Conservation (phyloP, 495 filamentous ascomycete species). For the Xylaria castorea region DNA sequence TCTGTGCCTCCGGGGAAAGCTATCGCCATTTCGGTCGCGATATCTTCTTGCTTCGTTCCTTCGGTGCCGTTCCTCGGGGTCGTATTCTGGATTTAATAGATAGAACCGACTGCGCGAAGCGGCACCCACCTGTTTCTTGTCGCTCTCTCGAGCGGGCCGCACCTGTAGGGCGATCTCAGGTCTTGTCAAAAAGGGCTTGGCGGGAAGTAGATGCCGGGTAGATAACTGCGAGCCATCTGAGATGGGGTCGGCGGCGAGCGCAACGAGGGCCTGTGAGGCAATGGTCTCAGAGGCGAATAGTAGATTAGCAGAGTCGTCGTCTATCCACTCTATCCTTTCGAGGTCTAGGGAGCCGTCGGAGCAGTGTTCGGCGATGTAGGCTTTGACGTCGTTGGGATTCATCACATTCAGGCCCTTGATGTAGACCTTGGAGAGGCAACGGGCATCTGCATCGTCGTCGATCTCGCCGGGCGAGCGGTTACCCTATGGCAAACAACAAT, state of each 20-base stretch:
- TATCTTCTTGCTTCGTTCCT: slow-evolving; percentile 57
- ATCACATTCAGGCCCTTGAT: slow-evolving; percentile 83
- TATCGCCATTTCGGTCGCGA: slow-evolving; percentile 66
- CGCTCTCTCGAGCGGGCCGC: slow-evolving; percentile 73
- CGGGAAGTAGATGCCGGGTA: slow-evolving; percentile 60
- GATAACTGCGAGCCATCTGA: slow-evolving; percentile 53
- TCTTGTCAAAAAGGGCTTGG: slow-evolving; percentile 68
- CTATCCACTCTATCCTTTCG: slow-evolving; percentile 85
- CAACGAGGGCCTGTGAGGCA: slow-evolving; percentile 74
- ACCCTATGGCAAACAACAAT: slow-evolving; percentile 42
- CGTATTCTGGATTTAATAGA: slow-evolving; percentile 85
- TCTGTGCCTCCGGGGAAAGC: slow-evolving; percentile 58
- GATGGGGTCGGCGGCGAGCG: slow-evolving; percentile 58
- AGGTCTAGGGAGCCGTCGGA: slow-evolving; percentile 58
- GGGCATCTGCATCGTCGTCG: slow-evolving; percentile 34
- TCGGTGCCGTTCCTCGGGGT: slow-evolving; percentile 75
- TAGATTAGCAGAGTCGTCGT: slow-evolving; percentile 89
- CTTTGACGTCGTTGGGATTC: slow-evolving; percentile 75
- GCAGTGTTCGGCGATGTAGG: slow-evolving; percentile 72
- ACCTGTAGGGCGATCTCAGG: slow-evolving; percentile 75
- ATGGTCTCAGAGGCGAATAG: slow-evolving; percentile 70
- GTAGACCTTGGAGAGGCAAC: slow-evolving; percentile 72
- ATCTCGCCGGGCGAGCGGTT: slow-evolving; percentile 42
- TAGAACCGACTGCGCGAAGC: slow-evolving; percentile 87
- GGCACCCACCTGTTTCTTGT: slow-evolving; percentile 80